These are phyloP conservation scores for Blastobotrys petasosporus DNA, from an alignment of 1,139 yeast species.

Conservation along the genomic window DNA sequence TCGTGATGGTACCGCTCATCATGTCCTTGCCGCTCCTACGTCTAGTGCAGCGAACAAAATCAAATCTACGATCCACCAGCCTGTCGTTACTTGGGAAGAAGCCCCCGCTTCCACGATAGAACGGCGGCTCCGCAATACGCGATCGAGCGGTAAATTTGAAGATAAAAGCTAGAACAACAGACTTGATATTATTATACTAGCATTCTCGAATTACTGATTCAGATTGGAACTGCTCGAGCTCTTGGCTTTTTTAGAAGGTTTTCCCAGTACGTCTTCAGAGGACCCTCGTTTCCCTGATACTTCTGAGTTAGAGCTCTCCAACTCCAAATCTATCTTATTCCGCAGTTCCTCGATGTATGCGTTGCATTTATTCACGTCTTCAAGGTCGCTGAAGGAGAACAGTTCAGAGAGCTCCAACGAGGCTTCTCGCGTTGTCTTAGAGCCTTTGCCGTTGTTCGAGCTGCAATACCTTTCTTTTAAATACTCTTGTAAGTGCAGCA, in stretches of 20 bases:
- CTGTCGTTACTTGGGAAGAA: too few species aligned
- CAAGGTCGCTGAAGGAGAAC: not conserved
- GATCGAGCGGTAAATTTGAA: too few species aligned
- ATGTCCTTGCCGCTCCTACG: too few species aligned
- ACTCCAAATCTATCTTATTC: not conserved
- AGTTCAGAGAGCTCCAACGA: not conserved
- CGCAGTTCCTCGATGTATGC: not conserved
- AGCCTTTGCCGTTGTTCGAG: slow-evolving; percentile 1
- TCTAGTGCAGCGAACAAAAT: too few species aligned
- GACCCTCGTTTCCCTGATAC: not conserved
- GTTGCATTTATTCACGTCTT: not conserved
- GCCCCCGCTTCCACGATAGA: too few species aligned
- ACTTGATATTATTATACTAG: too few species aligned
- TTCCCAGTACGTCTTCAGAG: not conserved
- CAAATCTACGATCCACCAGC: too few species aligned
- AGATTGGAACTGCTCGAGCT: not conserved
- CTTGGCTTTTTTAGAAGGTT: not conserved
- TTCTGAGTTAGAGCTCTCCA: not conserved
- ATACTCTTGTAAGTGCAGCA: slow-evolving; percentile 7
- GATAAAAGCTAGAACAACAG: too few species aligned
- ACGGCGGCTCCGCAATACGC: too few species aligned
- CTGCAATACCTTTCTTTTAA: slow-evolving; percentile 1
- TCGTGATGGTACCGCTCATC: too few species aligned
- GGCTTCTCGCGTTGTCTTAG: not conserved
- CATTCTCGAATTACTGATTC: too few species aligned